Conservation (phyloP, 139 green algal genomes). For the Tetradesmus lagerheimii region DNA sequence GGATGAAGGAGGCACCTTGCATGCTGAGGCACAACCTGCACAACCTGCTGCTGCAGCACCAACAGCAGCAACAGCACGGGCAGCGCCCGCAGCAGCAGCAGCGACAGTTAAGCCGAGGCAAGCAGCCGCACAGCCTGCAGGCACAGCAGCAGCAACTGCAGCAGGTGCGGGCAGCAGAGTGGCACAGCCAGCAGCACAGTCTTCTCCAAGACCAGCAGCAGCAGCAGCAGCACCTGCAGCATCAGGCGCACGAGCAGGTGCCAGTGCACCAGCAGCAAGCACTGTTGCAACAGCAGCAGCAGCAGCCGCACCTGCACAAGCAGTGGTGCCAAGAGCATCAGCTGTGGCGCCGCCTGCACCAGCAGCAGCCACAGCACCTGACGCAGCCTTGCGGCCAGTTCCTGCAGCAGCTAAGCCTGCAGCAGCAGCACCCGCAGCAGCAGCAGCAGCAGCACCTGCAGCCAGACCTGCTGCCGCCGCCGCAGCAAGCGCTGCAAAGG, state of each 20-base stretch:
- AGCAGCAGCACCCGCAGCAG: constrained; percentile 7
- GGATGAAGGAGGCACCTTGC: background rate
- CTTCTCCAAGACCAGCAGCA: too few relatives aligned
- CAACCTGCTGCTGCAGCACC: background rate
- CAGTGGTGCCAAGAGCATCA: background rate
- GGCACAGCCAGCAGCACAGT: background rate
- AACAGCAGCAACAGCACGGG: background rate
- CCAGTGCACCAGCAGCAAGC: background rate
- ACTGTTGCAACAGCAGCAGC: background rate
- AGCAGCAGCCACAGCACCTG: background rate
- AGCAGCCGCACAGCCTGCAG: background rate
- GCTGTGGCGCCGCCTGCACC: background rate
- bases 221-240: background rate
- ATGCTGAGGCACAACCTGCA: background rate
- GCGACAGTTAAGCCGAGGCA: background rate
- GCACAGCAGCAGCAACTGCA: background rate
- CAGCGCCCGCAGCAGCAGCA: background rate
- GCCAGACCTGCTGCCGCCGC: background rate
- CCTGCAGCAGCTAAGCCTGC: background rate
- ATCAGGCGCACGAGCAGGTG: background rate
- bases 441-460: background rate
- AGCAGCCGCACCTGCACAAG: background rate
- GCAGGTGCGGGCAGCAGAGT: background rate
- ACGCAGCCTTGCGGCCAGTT: background rate
- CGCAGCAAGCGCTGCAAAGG: background rate